Evolutionary conservation across 345 rosid genomes (phyloP).

Genomic region (Salix suchowensis): DNA sequence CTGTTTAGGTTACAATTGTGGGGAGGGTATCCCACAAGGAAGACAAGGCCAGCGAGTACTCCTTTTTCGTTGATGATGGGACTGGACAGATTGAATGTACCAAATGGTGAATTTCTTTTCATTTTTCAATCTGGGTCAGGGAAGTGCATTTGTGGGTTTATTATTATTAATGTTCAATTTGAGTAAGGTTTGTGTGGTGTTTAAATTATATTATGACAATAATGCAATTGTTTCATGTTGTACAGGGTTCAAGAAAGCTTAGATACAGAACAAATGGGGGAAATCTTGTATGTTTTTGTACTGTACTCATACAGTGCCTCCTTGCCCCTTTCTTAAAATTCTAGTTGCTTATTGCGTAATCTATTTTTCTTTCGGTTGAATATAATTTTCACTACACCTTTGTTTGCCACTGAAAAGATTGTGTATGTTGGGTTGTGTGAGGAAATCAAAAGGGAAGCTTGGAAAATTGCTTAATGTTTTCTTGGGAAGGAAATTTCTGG

Average conservation of each 20-base stretch:
- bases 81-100: slow-evolving; percentile 78
- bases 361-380: background rate
- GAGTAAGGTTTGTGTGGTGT: background rate
- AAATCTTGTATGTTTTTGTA: slow-evolving; percentile 45
- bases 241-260: slow-evolving; percentile 75
- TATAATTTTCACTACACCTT: background rate
- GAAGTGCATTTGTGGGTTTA: background rate
- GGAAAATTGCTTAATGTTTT: background rate
- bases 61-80: slow-evolving; percentile 73
- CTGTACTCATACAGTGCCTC: background rate
- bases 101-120: slow-evolving; percentile 50
- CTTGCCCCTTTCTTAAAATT: background rate
- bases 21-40: slow-evolving; percentile 69
- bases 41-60: slow-evolving; percentile 62
- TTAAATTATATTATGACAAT: slow-evolving; percentile 1
- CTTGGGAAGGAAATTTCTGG: background rate
- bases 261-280: slow-evolving; percentile 73
- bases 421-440: background rate
- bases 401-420: background rate
- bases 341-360: background rate
- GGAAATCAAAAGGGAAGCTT: background rate
- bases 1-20: slow-evolving; percentile 34
- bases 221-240: slow-evolving; percentile 11
- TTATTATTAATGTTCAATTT: background rate
- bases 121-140: background rate